Base-by-base conservation (phyloP, 140 eudicot genomes). In the Stevia rebaudiana region DNA sequence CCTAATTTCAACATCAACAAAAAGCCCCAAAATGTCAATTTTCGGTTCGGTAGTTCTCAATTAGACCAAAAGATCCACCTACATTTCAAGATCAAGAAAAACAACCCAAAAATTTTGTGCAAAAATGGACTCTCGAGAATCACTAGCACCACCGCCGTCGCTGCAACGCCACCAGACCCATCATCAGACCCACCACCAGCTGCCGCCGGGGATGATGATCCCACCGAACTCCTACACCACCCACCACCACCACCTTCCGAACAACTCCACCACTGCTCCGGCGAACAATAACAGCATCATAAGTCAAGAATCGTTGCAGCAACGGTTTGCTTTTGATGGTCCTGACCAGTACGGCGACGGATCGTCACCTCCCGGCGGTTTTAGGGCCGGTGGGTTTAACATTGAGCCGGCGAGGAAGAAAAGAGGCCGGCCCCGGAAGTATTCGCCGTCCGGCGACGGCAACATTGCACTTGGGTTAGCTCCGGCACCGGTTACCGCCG, bases 381-480 rank as follows among this genome's bases (percentile, higher is more conserved):
- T 77, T 66, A 63, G 76, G 66, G 48, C 65, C 2, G 69, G 73
- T 17, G 86, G 87, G 23, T 78, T 81, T 55, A 81, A 63, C 73
- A 73, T 74, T 74, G 88, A 82, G 49, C 78, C 85, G 46, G 81
- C 82, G 0, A 77, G 73, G 72, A 85, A 85, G 75, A 85, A 85
- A 61, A 68, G 94, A 33, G 94, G 94, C 7, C 63, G 94, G 48
- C 94, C 94, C 2, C 68, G 94, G 50, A 85, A 85, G 79, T 85
- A 85, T 49, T 80, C 94, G 4, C 84, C 89, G 11, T 77, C 89
- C 2, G 73, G 86, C 0, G 94, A 85, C 55, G 87, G 84, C 36
- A 78, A 50, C 79, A 79, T 82, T 79, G 88, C 82, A 0, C 78
- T 85, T 25, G 84, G 75, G 3, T 72, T 79, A 41, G 81, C 89